Evolutionary conservation across 345 rosid species (phyloP).

Genomic region (Heritiera littoralis): DNA sequence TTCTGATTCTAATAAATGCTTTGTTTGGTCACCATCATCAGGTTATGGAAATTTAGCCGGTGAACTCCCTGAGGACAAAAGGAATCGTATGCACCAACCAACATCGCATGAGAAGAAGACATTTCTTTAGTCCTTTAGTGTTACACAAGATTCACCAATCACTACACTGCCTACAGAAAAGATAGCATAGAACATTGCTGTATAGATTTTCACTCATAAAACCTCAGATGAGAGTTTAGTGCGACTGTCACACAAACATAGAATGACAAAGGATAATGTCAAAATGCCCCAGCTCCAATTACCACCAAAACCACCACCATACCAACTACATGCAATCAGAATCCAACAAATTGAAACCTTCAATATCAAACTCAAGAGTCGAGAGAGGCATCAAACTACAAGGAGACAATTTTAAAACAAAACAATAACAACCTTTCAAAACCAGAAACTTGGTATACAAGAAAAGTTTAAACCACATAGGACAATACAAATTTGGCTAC

Average conservation of each 20-base stretch:
- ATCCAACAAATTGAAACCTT: conserved; percentile 18
- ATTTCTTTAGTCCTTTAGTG: conserved; percentile 10
- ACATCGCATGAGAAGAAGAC: conserved; percentile 30
- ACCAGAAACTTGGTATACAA: background rate
- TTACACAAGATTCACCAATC: background rate
- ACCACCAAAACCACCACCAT: background rate
- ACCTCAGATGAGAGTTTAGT: conserved; percentile 25
- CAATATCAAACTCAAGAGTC: conserved; percentile 9
- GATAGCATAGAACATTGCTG: conserved; percentile 11
- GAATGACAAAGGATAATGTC: conserved; percentile 19
- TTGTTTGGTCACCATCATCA: conserved; percentile 23
- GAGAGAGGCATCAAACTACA: background rate
- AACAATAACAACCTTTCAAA: background rate
- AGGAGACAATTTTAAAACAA: conserved; percentile 13
- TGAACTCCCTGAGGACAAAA: conserved; percentile 12
- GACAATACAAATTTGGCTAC: conserved; percentile 2
- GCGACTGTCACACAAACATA: conserved; percentile 13
- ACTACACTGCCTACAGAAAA: conserved; percentile 23
- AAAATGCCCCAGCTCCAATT: conserved; percentile 20
- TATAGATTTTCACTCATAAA: conserved; percentile 15
- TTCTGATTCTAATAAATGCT: conserved; percentile 11
- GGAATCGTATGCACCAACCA: conserved; percentile 10
- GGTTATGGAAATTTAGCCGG: conserved; percentile 15
- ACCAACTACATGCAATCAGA: background rate
- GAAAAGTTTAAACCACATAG: conserved; percentile 10